Conservation (phyloP, 179 eudicot genomes). For the Spinacia oleracea region DNA sequence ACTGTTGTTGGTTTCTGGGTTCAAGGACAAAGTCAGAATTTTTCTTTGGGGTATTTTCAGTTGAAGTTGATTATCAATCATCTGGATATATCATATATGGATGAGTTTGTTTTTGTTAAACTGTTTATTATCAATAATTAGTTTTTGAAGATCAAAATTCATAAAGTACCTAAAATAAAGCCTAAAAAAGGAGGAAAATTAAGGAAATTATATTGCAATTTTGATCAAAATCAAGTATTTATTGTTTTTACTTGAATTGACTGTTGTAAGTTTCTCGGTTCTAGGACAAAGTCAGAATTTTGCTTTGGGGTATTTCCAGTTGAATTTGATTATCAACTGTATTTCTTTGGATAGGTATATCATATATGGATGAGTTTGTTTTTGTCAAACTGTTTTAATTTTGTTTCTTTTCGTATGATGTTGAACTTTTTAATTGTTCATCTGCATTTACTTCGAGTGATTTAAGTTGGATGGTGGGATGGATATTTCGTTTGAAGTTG, state of each 20-base stretch:
- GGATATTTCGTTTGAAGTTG: background rate
- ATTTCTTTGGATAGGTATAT: background rate
- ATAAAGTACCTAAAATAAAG: background rate
- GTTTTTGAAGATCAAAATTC: background rate
- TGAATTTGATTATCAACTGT: constrained; percentile 1
- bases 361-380: background rate
- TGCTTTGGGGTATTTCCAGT: background rate
- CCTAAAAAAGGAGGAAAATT: background rate
- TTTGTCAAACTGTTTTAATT: background rate
- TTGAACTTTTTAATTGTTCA: background rate
- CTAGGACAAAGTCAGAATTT: background rate
- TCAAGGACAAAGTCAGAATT: background rate
- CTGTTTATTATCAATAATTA: background rate
- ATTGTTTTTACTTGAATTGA: too few relatives aligned
- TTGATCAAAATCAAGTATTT: background rate
- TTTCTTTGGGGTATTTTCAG: background rate
- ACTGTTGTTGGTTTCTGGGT: background rate
- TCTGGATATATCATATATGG: background rate
- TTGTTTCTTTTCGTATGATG: background rate
- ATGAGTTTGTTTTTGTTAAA: background rate
- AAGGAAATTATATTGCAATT: background rate
- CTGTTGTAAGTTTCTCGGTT: background rate
- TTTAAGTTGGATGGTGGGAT: background rate
- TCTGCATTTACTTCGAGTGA: background rate
- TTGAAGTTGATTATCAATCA: background rate